These are phyloP conservation scores for Fraxinus xanthoxyloides DNA, from an alignment of 305 asterid genomes.

Conservation along the genomic window DNA sequence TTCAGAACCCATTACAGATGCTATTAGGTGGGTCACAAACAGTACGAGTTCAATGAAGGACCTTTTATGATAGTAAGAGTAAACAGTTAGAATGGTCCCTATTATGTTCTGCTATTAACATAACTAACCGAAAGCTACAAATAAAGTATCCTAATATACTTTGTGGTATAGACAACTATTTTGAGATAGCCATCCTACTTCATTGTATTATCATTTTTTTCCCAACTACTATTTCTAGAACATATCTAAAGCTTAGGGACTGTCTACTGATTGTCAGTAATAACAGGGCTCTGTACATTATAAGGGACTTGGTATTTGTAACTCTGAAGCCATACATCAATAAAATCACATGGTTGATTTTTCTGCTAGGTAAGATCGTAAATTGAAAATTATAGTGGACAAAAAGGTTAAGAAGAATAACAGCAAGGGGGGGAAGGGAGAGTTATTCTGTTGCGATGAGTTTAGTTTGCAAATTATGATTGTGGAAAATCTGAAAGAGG, in stretches of 20 bases:
- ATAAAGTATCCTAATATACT: background rate
- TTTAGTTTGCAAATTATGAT: background rate
- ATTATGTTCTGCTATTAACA: background rate
- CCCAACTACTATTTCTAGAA: background rate
- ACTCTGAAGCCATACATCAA: background rate
- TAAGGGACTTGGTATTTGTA: background rate
- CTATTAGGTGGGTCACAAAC: background rate
- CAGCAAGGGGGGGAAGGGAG: background rate
- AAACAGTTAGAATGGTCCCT: background rate
- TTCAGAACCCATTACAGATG: background rate
- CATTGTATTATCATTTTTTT: background rate
- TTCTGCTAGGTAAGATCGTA: background rate
- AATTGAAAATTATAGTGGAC: background rate
- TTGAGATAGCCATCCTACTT: slow-evolving; percentile 6
- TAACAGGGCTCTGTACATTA: background rate
- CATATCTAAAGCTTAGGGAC: background rate
- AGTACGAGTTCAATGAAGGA: background rate
- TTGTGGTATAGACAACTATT: background rate
- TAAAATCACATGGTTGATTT: background rate
- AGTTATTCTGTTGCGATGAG: background rate
- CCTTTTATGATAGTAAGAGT: background rate
- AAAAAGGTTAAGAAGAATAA: background rate
- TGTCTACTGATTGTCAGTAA: background rate
- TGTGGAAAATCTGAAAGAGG: background rate
- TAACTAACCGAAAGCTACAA: background rate